Conservation (phyloP, 306 rosid species). For the Benincasa hispida region DNA sequence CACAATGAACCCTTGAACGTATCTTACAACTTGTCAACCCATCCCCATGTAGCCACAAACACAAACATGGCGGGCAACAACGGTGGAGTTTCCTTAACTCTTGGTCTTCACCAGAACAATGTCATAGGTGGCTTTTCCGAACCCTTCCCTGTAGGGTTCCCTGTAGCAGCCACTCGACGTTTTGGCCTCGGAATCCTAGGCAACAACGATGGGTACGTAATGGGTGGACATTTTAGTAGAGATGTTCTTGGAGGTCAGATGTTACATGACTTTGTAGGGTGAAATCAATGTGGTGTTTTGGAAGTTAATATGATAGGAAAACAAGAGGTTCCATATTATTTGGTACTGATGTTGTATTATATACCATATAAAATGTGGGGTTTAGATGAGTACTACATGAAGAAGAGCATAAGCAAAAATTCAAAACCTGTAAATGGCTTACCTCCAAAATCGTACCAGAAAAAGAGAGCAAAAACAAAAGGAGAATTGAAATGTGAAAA, state of each 20-base stretch:
- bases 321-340: not conserved
- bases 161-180: constrained; percentile 30
- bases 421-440: constrained; percentile 4
- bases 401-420: not conserved
- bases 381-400: not conserved
- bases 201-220: constrained; percentile 22
- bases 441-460: not conserved
- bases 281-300: constrained; percentile 9
- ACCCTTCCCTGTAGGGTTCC: constrained; percentile 59
- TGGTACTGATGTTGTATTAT: not conserved
- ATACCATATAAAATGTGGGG: not conserved
- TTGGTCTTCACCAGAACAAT: constrained; percentile 80
- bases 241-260: constrained; percentile 57
- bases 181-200: not conserved
- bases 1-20: constrained; percentile 28
- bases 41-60: constrained; percentile 35
- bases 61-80: constrained; percentile 30
- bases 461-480: too few species aligned
- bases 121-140: constrained; percentile 59
- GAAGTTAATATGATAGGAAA: not conserved
- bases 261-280: constrained; percentile 68
- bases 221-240: constrained; percentile 69
- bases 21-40: constrained; percentile 31
- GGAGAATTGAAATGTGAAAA: not conserved
- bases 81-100: constrained; percentile 62